Conservation (phyloP, 768 basidiomycete species). For the Trametes cubensis region DNA sequence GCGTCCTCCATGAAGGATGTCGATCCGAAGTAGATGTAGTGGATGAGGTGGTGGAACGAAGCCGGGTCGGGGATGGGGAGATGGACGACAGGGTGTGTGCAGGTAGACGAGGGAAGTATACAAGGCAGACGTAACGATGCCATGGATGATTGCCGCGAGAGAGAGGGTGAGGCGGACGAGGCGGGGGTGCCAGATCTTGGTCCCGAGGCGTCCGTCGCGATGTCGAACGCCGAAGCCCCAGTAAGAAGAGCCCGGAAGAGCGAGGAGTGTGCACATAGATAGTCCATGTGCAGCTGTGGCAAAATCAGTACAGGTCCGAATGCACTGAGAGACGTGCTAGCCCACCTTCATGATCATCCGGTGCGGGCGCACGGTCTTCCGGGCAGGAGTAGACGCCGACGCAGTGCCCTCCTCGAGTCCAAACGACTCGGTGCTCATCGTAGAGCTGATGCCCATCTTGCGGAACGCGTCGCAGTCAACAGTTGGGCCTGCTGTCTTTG, state of each 20-base stretch:
- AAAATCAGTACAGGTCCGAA: conserved; percentile 15
- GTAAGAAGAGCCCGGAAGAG: conserved; percentile 73
- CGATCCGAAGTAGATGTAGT: conserved; percentile 84
- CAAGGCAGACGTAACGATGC: conserved; percentile 52
- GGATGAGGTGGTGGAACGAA: conserved; percentile 71
- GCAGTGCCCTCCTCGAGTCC: conserved; percentile 11
- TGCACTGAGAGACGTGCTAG: not conserved
- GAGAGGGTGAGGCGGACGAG: conserved; percentile 36
- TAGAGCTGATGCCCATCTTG: conserved; percentile 21
- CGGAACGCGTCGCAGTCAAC: conserved; percentile 22
- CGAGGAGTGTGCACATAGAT: conserved; percentile 79
- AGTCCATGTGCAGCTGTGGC: conserved; percentile 74
- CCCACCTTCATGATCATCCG: conserved; percentile 67
- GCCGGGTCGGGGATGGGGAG: conserved; percentile 75
- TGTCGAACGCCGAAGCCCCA: conserved; percentile 63
- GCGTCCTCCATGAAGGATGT: conserved; percentile 65
- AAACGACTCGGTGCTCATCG: conserved; percentile 17
- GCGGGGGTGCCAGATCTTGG: conserved; percentile 50
- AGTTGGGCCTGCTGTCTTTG: conserved; percentile 23
- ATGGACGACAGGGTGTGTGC: conserved; percentile 65
- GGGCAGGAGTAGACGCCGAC: conserved; percentile 42
- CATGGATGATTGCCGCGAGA: conserved; percentile 45
- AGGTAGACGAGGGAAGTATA: conserved; percentile 61
- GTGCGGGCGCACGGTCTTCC: conserved; percentile 17
- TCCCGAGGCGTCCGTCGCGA: conserved; percentile 50